A percentile compares a stretch with the other conserved stretches of the same genome.
These are phyloP conservation scores for Lepidopterella palustris DNA, from an alignment of 495 filamentous ascomycete species.

Conservation along the genomic window DNA sequence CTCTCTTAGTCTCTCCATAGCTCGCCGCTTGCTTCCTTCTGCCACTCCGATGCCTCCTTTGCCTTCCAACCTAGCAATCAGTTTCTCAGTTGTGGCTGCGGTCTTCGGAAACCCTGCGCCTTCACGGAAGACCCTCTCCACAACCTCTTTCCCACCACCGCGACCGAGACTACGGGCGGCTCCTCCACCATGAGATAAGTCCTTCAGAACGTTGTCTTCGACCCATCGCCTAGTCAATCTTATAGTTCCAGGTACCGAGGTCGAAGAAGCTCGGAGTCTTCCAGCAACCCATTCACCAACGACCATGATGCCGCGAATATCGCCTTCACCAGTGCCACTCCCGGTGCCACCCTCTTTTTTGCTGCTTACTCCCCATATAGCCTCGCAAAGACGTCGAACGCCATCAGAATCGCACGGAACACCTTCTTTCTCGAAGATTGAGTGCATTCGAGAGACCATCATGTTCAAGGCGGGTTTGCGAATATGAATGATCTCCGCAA, in stretches of 20 bases:
- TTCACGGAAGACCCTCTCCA: conserved; percentile 77
- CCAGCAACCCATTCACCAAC: conserved; percentile 91
- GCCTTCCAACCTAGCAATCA: conserved; percentile 28
- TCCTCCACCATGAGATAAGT: conserved; percentile 65
- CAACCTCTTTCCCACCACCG: conserved; percentile 73
- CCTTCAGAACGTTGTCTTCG: conserved; percentile 66
- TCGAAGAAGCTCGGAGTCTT: conserved; percentile 55
- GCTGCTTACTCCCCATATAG: conserved; percentile 76
- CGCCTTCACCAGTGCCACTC: conserved; percentile 67
- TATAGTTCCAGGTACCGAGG: conserved; percentile 25
- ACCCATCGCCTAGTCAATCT: conserved; percentile 75
- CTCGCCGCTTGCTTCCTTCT: conserved; percentile 67
- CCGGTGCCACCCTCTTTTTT: conserved; percentile 51
- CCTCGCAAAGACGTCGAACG: conserved; percentile 82
- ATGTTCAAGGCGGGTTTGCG: conserved; percentile 81
- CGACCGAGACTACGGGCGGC: conserved; percentile 71
- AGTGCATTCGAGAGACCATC: conserved; percentile 73
- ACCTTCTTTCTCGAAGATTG: conserved; percentile 78
- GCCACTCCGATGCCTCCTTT: conserved; percentile 53
- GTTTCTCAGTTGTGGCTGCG: conserved; percentile 8
- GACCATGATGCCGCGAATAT: conserved; percentile 87
- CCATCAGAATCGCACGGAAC: conserved; percentile 81
- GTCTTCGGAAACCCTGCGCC: conserved; percentile 73
- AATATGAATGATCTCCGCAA: conserved; percentile 88
- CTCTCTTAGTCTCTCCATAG: conserved; percentile 72